Evolutionary conservation across 2,329 filamentous ascomycete species (phyloP), one percentile per base, ranked within the genome.

Genomic region (Trichoderma sp.): DNA sequence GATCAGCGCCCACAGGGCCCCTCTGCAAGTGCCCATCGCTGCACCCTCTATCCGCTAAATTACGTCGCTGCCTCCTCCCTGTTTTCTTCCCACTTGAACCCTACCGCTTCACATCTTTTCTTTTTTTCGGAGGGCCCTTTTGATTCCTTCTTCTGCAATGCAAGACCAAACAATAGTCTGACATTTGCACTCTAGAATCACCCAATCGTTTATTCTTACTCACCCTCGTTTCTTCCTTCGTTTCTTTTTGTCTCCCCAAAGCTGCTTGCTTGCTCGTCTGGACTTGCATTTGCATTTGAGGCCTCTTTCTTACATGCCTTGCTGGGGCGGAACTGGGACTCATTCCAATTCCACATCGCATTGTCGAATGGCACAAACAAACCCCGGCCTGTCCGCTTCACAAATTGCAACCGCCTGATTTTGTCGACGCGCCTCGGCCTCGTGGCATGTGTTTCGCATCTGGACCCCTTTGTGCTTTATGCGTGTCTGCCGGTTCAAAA

Each of bases 371-470:
- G 30, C n/a, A 66, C 51, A 34, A 60, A 64, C 70, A 60, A 32
- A 43, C 39, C 56, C 67, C 21, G 36, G 28, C 24, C 39, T 56
- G 28, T 61, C 36, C 63, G 30, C 56, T 68, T 53, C 63, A 53
- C 63, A 34, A 64, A 56, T 32, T 32, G 60, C 60, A 39, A 24
- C 68, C 62, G 51, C 62, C 34, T 58, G 32, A 65, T 43, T 34
- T 21, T 34, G 56, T 58, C 63, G 51, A 69, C 71, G 58, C 67
- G 71, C 71, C 67, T 60, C 60, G 66, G 71, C 71, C 66, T 61
- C 61, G 67, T 71, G 71, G 69, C 69, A 73, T 73, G 62, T 73
- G 56, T 60, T 71, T 71, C 39, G 62, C 68, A 63, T n/a, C 58
- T 47, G 53, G 60, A 70, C 67, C 57, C 67, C 67, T 61, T 51